A percentile compares a stretch with the other conserved stretches of the same genome.
Conservation (phyloP, 2,329 filamentous ascomycete species). For the Blastomyces percursus region DNA sequence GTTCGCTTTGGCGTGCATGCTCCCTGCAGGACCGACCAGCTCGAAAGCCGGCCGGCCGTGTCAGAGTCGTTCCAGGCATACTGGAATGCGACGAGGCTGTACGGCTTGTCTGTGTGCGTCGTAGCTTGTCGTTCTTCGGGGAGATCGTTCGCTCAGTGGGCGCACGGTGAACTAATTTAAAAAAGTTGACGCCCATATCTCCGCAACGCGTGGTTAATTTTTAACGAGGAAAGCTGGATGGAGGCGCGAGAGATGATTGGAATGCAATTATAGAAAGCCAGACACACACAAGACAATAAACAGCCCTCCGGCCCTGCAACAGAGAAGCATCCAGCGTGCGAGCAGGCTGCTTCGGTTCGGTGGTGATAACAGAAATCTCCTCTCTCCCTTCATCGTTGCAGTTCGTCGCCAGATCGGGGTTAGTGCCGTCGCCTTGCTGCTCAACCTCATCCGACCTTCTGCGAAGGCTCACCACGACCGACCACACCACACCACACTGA, state of each 20-base stretch:
- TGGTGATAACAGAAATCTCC: not conserved
- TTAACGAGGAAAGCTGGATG: not conserved
- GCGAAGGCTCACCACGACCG: not conserved
- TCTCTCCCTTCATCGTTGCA: not conserved
- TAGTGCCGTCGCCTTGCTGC: not conserved
- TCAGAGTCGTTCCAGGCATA: constrained; percentile 1
- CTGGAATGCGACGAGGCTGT: not conserved
- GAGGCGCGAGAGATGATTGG: not conserved
- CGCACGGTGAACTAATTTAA: not conserved
- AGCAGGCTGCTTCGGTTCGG: not conserved
- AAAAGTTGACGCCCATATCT: not conserved
- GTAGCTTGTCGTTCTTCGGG: constrained; percentile 7
- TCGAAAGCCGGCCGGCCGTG: constrained; percentile 8
- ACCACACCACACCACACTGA: not conserved
- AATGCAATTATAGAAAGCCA: not conserved
- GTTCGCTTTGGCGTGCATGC: constrained; percentile 11
- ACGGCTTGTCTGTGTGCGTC: not conserved
- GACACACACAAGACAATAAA: not conserved
- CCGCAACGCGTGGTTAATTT: not conserved
- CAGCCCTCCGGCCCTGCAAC: not conserved
- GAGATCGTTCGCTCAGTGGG: not conserved
- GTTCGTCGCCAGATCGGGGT: not conserved
- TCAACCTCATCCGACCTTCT: not conserved
- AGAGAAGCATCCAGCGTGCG: not conserved
- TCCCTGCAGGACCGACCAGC: constrained; percentile 17